Base-by-base conservation (phyloP, 2,329 filamentous ascomycete species). In the Fusarium gaditjirri region DNA sequence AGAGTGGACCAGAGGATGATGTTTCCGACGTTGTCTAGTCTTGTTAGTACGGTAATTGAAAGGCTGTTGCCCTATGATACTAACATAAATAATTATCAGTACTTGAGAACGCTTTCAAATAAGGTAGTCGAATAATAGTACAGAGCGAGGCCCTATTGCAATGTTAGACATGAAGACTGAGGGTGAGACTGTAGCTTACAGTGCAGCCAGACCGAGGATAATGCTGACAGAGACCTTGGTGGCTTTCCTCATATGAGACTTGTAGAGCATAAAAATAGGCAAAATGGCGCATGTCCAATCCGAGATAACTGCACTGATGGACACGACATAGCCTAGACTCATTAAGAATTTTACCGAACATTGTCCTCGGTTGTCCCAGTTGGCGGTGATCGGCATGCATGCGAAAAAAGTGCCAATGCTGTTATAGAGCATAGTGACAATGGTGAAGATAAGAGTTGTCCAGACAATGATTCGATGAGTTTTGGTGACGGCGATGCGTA, bases 211-310 rank as follows among this genome's bases (percentile, higher is more conserved):
- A 2, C 65, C 61, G 8, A 74, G 71, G 16, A 74, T 64, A 0
- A 74, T 44, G 10, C 47, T 61, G 0, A 74, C 57, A 5, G 68
- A 72, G 17, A 74, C 16, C 49, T 74, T 74, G 5, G 61, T 67
- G 8, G 56, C 43, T 16, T 19, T 57, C 35, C 63, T 64, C 72
- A 74, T 74, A 5, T 64, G 33, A 3, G 68, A 52, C 21, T 72
- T 74, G 33, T 70, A 74, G 6, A 74, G 31, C 59, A 74, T 72
- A 1, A 74, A 74, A 0, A 55, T 21, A 0, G 72, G 71, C 7
- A 74, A 7, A 6, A 74, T 39, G 2, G 72, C 71, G 16, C 71
- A 74, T 1, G 33, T 35, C 61, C 61, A 74, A 10, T 74, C 71
- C 6, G 56, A 68, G 0, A 58, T 16, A 1, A 74, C 68, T 1